Conservation (phyloP, 495 filamentous ascomycete species). For the Penicillium canescens region DNA sequence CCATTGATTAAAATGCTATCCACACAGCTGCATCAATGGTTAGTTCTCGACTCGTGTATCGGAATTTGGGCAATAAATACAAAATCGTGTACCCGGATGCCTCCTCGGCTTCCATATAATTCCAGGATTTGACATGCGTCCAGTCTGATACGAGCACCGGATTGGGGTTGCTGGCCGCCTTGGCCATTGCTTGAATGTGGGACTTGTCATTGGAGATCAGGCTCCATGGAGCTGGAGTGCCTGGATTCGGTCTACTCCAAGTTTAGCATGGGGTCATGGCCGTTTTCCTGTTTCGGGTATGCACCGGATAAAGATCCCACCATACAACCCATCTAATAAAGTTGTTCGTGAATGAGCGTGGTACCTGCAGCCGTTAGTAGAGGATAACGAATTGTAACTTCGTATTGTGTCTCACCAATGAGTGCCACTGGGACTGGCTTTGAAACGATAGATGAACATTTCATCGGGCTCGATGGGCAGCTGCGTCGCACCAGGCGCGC, state of each 20-base stretch:
- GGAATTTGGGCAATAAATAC: slow-evolving; percentile 15
- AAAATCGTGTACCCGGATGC: slow-evolving; percentile 34
- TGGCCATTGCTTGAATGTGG: slow-evolving; percentile 32
- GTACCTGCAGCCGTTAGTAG: slow-evolving; percentile 14
- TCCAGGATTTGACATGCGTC: slow-evolving; percentile 43
- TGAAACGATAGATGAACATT: slow-evolving; percentile 45
- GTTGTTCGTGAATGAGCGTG: slow-evolving; percentile 49
- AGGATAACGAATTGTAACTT: no score
- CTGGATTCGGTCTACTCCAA: slow-evolving; percentile 25
- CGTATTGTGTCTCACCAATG: slow-evolving; percentile 28
- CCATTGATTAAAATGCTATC: slow-evolving; percentile 54
- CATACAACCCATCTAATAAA: slow-evolving; percentile 51
- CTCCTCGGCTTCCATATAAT: slow-evolving; percentile 32
- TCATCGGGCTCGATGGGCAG: slow-evolving; percentile 41
- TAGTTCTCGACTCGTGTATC: background rate
- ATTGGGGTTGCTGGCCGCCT: slow-evolving; percentile 36
- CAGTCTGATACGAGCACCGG: slow-evolving; percentile 50
- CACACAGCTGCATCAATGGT: slow-evolving; percentile 26
- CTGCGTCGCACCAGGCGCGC: slow-evolving; percentile 48
- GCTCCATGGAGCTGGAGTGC: slow-evolving; percentile 33
- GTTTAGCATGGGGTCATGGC: background rate
- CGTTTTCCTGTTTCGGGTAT: background rate
- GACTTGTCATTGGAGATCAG: slow-evolving; percentile 33
- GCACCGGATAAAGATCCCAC: slow-evolving; percentile 35
- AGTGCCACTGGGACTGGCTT: slow-evolving; percentile 46